Base-by-base conservation (phyloP, 1,139 yeast genomes). In the Pichia sp. region DNA sequence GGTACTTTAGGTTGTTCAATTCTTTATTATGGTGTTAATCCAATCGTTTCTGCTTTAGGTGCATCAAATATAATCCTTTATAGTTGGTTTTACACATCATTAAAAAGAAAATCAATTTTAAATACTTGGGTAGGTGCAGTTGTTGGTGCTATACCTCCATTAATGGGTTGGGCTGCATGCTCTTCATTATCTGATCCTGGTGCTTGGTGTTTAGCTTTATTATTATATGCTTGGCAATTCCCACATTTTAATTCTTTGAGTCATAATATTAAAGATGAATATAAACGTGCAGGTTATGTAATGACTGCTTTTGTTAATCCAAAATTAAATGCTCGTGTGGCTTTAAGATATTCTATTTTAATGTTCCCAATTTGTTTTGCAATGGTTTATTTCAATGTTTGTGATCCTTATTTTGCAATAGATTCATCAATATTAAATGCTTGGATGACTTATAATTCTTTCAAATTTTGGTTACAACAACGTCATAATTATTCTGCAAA, bases 111-210 rank as follows among this genome's bases (percentile, higher is more conserved):
- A 49, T 80, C 87, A 16, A 91, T 91, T 38, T 60, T 84, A 34
- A 91, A 91, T 61, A 91, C 99, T 1, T 91, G 99, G 99, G 93
- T 91, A 1, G 99, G 99, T 19, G 98, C 98, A 1, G 60, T 93
- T 9, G 98, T 93, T 3, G 99, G 99, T 4, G 97, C 97, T 0
- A 84, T 91, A 31, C 98, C 99, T 1, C 99, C 99, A 25, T 70
- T 93, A 40, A 91, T 91, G 99, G 99, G 99, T 2, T 91, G 98
- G 98, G 96, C 96, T 1, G 95, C 96, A 0, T 84, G 95, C 4
- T 78, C 86, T 2, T 77, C 94, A 1, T 65, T 91, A 38, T 54
- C 70, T 5, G 87, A 86, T 49, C 96, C 97, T 0, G 96, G 93
- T 7, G 94, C 94, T 3, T 91, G 97, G 97, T 80, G 93, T 56